These are phyloP conservation scores for Tetrapyrgos nigripes DNA, from an alignment of 1,284 basidiomycete species.

Conservation along the genomic window DNA sequence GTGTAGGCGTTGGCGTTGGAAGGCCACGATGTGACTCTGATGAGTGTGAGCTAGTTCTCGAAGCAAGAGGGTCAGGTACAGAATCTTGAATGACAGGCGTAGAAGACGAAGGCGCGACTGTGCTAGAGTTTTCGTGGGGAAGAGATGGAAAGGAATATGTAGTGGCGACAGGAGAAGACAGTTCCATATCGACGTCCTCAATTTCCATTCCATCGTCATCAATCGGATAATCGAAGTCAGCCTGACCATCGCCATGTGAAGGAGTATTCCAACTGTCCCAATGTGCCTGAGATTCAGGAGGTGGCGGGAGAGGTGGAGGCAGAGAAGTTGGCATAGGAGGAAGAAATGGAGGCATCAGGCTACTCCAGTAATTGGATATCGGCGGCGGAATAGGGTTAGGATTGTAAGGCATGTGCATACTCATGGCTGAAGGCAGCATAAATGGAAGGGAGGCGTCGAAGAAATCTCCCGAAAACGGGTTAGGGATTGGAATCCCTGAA, in stretches of 20 bases:
- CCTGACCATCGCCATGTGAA: background rate
- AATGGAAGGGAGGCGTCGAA: background rate
- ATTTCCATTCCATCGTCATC: slow-evolving; percentile 4
- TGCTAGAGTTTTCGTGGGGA: background rate
- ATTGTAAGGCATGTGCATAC: background rate
- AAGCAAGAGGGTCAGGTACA: background rate
- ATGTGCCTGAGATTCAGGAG: background rate
- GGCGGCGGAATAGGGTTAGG: background rate
- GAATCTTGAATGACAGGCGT: background rate
- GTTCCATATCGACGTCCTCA: slow-evolving; percentile 28
- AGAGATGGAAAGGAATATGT: slow-evolving; percentile 4
- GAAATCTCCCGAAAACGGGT: background rate
- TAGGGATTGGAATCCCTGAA: background rate
- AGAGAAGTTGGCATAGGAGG: background rate
- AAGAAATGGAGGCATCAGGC: background rate
- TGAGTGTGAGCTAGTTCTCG: background rate
- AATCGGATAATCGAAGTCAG: background rate
- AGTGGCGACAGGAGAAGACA: slow-evolving; percentile 24
- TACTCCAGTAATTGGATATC: background rate
- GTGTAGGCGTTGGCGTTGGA: slow-evolving; percentile 3
- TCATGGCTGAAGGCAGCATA: background rate
- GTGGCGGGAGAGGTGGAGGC: background rate
- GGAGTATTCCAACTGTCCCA: background rate
- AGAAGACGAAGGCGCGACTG: background rate
- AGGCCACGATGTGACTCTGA: background rate